Evolutionary conservation across 352 stramenopile species (phyloP), one percentile per base, ranked within the genome.

Genomic region (Pythium grandisporangium): DNA sequence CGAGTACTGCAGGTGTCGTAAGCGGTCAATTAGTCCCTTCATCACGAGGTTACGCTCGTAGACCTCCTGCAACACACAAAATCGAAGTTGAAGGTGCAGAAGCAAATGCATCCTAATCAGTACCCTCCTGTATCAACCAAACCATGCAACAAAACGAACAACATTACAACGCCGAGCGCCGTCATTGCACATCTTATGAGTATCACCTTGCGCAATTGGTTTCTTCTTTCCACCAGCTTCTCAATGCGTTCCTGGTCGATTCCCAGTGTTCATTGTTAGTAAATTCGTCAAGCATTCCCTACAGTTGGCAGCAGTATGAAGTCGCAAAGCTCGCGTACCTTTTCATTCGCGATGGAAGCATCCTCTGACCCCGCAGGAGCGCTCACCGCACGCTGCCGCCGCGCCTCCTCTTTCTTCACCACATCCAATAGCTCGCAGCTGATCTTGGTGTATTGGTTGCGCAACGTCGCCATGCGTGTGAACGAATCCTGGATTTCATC

Each of bases 401-500:
- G 46, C 22, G 14, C 53, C 40, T 81, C 66, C 6, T 70, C 42
- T 37, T 80, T 47, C 51, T 80, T 75, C 29, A 91, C 38, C 4
- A 67, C 45, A 26, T 70, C 64, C 38, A 80, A 50, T 32, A 92
- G 48, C 35, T 90, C 71, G 5, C 39, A 58, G 41, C 72, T 87
- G 46, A 84, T 61, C 44, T 83, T 80, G 21, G 82, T 69, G 60
- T 92, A 92, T 51, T 85, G 74, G 29, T 57, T 72, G 57, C 90
- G 88, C 22, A 92, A 58, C 33, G 64, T 61, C 51, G 70, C 69
- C 38, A 92, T 81, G 46, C 81, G 86, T 45, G 79, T 86, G 54
- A 81, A 92, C 48, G 79, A 87, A 49, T 92, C 79, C 57, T 88
- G 77, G 33, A 90, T 85, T 58, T 92, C 79, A 45, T 92, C 79